Evolutionary conservation across 768 basidiomycete species (phyloP), one percentile per base, ranked within the genome.

Genomic region (Pholiota molesta): DNA sequence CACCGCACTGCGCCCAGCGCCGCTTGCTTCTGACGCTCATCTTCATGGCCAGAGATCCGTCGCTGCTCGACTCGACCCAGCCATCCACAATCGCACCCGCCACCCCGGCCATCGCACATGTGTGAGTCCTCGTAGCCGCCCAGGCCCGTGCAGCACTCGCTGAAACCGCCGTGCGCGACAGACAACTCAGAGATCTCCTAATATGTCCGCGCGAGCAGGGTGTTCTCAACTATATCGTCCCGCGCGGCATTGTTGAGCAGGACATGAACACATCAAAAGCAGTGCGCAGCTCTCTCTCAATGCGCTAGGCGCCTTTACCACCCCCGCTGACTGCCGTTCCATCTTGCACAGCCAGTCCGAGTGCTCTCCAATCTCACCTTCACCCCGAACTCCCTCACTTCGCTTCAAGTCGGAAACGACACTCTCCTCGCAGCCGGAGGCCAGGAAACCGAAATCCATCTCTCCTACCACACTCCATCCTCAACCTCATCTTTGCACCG

Each of bases 401-500:
- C 86, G 0, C 78, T 89, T 14, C 76, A 71, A 2, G 69, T 91
- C 17, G 81, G 83, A 75, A 76, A 83, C 53, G 80, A 84, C 40
- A 84, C 81, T 0, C 80, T 92, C n/a, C 76, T 91, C n/a, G 90
- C 90, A 33, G 89, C 87, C 16, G 90, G 90, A 64, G 90, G 90
- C 5, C 89, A 89, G 68, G 86, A 89, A 5, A 84, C 88, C 1
- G 88, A 92, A 69, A 79, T 92, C 3, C 85, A 91, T 65, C 75
- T 92, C 11, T 89, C 88, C 7, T 73, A 74, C 56, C 73, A 66
- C 74, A 83, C 65, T 63, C 62, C 78, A 77, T 55, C 75, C 63
- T 68, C 70, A 5, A 58, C 74, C 67, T 65, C 71, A 11, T 44
- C 68, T 35, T 35, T 61, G 45, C 47, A 10, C 28, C 72, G 71